A percentile compares a stretch with the other conserved stretches of the same genome.
Conservation (phyloP, 83 land plant species). For the Picea abies region DNA sequence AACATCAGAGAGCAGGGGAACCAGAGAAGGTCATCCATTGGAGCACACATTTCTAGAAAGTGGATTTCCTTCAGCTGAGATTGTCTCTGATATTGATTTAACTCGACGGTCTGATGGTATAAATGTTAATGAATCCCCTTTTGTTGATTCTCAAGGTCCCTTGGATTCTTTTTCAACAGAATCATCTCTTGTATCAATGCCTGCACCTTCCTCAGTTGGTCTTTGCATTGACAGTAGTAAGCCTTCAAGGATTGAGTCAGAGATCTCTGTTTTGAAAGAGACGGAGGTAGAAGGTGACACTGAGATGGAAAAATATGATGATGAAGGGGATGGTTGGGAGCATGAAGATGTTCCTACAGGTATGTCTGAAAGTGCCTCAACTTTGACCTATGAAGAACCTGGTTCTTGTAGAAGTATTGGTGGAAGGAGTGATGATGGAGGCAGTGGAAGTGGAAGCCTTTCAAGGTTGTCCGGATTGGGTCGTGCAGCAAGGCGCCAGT, state of each 20-base stretch:
- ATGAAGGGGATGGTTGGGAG: constrained; percentile 65
- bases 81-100: background rate
- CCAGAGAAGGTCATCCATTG: background rate
- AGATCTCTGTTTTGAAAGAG: constrained; percentile 34
- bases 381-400: constrained; percentile 62
- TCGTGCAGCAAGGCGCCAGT: constrained; percentile 87
- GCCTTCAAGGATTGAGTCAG: constrained; percentile 16
- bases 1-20: background rate
- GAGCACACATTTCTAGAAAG: background rate
- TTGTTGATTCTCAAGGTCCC: background rate
- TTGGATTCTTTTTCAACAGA: constrained; percentile 12
- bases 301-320: constrained; percentile 62
- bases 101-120: background rate
- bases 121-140: background rate
- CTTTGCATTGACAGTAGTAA: background rate
- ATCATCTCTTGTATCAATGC: constrained; percentile 2
- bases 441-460: constrained; percentile 84
- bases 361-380: constrained; percentile 26
- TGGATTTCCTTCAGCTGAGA: constrained; percentile 3
- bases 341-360: constrained; percentile 42
- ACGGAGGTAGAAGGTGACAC: constrained; percentile 33
- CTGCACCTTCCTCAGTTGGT: constrained; percentile 6
- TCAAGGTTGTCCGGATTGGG: constrained; percentile 91
- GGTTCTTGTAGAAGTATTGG: constrained; percentile 60
- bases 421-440: constrained; percentile 65